Evolutionary conservation across 2,329 filamentous ascomycete genomes (phyloP).

Genomic region (Arachnopeziza araneosa): DNA sequence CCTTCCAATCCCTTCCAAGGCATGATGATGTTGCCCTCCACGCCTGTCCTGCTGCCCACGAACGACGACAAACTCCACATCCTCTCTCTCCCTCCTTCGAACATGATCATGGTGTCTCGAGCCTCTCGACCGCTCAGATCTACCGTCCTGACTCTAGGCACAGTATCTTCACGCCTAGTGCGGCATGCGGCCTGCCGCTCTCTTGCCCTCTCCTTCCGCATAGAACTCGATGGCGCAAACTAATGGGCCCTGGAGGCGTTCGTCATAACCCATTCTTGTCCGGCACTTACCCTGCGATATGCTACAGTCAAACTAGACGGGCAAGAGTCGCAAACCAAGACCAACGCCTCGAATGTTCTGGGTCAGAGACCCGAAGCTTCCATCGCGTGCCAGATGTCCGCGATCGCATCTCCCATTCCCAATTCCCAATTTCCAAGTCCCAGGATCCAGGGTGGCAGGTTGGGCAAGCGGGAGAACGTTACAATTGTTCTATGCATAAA

Average conservation of each 20-base stretch:
- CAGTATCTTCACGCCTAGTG: no score
- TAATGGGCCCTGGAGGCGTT: not conserved
- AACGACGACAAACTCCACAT: no score
- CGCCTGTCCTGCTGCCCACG: not conserved
- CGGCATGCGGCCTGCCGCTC: no score
- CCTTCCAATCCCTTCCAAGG: not conserved
- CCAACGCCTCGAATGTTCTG: not conserved
- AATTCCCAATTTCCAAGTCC: not conserved
- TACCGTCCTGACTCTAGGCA: no score
- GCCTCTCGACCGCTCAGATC: no score
- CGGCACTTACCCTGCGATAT: not conserved
- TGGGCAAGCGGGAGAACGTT: conserved; percentile 11
- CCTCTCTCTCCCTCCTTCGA: no score
- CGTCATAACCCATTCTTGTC: not conserved
- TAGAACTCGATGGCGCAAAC: not conserved
- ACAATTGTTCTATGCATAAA: conserved; percentile 17
- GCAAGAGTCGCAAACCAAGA: not conserved
- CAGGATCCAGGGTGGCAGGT: not conserved
- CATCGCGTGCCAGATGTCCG: not conserved
- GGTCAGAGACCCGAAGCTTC: not conserved
- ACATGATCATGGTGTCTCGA: no score
- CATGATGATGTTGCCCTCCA: not conserved
- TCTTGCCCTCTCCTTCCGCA: not conserved
- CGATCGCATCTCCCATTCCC: not conserved
- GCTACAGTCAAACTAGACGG: not conserved